A percentile compares a stretch with the other conserved stretches of the same genome.
Evolutionary conservation across 306 rosid species (phyloP).

Genomic region (Rosa lucieae): DNA sequence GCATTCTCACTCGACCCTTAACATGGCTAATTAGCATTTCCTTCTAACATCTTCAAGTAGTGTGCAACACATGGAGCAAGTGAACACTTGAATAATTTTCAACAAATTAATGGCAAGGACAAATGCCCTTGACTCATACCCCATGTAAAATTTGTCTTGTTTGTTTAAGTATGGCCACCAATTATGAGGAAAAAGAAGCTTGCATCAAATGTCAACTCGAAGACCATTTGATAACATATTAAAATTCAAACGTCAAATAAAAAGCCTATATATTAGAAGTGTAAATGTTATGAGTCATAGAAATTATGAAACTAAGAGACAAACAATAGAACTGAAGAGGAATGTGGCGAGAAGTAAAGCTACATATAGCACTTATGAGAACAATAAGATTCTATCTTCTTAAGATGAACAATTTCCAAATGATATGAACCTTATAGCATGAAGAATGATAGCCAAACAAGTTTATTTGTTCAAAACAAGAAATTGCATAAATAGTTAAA

Average conservation of each 20-base stretch:
- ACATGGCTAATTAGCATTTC: background rate
- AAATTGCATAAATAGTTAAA: background rate
- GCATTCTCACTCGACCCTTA: background rate
- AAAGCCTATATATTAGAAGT: background rate
- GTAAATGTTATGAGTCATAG: background rate
- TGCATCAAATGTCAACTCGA: background rate
- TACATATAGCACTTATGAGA: background rate
- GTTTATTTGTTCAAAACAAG: background rate
- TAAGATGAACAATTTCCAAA: background rate
- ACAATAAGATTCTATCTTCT: background rate
- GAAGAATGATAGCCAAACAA: background rate
- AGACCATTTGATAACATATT: background rate
- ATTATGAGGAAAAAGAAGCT: background rate
- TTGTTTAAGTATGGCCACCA: background rate
- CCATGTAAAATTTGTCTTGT: background rate
- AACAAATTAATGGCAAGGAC: background rate
- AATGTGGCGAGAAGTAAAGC: background rate
- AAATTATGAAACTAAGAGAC: background rate
- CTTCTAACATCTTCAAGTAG: background rate
- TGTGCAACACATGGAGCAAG: background rate
- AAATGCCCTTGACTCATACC: background rate
- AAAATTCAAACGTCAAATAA: background rate
- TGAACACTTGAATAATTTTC: background rate
- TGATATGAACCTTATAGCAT: background rate
- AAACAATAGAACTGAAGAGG: background rate